Base-by-base conservation (phyloP, 495 filamentous ascomycete species). In the Annulohypoxylon moriforme region DNA sequence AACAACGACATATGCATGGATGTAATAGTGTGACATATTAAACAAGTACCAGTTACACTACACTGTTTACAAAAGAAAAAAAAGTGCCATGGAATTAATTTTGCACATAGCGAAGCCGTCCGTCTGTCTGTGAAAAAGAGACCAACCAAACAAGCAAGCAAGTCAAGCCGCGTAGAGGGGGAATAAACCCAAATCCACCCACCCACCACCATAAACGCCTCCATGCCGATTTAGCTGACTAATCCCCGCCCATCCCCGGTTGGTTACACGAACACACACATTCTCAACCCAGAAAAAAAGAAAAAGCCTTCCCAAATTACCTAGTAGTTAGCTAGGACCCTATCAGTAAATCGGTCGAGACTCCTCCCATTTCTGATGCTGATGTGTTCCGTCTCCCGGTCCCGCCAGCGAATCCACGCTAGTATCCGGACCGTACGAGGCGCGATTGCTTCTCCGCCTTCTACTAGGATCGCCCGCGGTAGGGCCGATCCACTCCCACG, bases 401-500 rank as follows among this genome's bases (percentile, higher is more conserved):
- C 22, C 46, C 3, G 46, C 76, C 65, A 71, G 60, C 55, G 49
- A 80, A 61, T 67, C 74, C 61, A 67, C 67, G 27, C 38, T 65
- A 66, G 70, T 81, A 46, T 81, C 83, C 16, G 72, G 69, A 9
- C 71, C 73, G 78, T 70, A 87, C 65, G 81, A 89, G 65, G 83
- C 81, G 18, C 87, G 80, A 2, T 82, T 79, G 69, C 86, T 86
- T 76, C 85, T 85, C 61, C 85, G 76, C 25, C 84, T 78, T 47
- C 81, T 77, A 36, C 79, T 78, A 10, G 77, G 78, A 18, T 85
- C 86, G 22, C 82, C 78, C 24, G 81, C 77, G 29, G 67, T 81
- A 8, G 89, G 85, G 0, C 96, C 96, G 76, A 97, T 94, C 96
- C 96, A 99, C 77, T 97, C 95, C 96, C 96, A 99, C 16, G 92